A percentile compares a stretch with the other conserved stretches of the same genome.
Conservation (phyloP, 2,329 filamentous ascomycete genomes). For the Neofusicoccum cordaticola region DNA sequence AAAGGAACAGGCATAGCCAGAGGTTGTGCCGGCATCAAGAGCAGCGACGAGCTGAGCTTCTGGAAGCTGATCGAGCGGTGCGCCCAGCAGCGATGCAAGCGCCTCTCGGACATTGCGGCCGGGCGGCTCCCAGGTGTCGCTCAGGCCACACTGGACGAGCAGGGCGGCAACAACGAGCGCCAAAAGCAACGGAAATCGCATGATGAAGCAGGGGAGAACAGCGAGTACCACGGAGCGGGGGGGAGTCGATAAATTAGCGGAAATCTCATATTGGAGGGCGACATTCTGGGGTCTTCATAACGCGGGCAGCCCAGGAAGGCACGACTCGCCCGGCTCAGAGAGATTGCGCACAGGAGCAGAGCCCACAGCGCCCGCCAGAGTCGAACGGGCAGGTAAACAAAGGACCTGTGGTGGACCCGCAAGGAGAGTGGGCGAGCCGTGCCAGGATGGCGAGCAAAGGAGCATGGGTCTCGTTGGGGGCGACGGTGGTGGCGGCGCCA, state of each 20-base stretch:
- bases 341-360: not conserved
- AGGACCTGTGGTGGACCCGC: not conserved
- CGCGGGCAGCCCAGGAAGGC: not conserved
- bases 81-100: conserved; percentile 19
- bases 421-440: not conserved
- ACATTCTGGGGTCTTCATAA: conserved; percentile 2
- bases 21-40: not conserved
- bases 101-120: conserved; percentile 20
- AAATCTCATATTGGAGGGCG: not conserved
- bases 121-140: conserved; percentile 8
- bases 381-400: conserved; percentile 1
- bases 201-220: conserved; percentile 15
- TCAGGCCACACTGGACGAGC: conserved; percentile 1
- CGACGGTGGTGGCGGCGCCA: not conserved
- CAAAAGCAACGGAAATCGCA: conserved; percentile 13
- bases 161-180: not conserved
- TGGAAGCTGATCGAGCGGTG: conserved; percentile 20
- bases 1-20: conserved; percentile 19
- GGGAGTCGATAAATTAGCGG: not conserved
- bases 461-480: not conserved
- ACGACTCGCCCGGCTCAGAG: not conserved
- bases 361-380: not conserved
- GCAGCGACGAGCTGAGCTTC: conserved; percentile 1
- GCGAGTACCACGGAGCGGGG: not conserved
- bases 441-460: not conserved